Conservation (phyloP, 2,329 filamentous ascomycete genomes). For the Botrytis byssoidea region DNA sequence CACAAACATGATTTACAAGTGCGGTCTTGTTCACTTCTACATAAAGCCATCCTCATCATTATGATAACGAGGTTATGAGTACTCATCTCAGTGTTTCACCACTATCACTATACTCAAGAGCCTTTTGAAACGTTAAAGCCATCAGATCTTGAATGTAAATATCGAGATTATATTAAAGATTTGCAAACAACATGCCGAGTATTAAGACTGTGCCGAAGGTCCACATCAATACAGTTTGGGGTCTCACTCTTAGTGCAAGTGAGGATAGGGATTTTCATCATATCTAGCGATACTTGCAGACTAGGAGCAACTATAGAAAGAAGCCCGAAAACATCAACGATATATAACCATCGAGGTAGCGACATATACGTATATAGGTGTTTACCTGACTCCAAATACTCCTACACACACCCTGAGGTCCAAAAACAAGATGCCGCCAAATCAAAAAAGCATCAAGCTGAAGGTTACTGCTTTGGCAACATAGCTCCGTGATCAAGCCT, state of each 20-base stretch:
- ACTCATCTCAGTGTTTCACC: background rate
- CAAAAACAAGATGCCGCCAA: too few relatives aligned
- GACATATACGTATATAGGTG: background rate
- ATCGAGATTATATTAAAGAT: background rate
- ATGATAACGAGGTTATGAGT: background rate
- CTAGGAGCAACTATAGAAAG: background rate
- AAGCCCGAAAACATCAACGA: background rate
- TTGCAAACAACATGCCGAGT: background rate
- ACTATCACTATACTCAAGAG: background rate
- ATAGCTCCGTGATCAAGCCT: background rate
- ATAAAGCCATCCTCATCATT: background rate
- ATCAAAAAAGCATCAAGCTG: background rate
- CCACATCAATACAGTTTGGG: background rate
- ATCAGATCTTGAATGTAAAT: background rate
- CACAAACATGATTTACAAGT: background rate
- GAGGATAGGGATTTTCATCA: background rate
- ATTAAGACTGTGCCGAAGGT: background rate
- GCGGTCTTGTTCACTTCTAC: background rate
- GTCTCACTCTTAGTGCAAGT: background rate
- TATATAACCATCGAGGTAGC: background rate
- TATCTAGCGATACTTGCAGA: background rate
- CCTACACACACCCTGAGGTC: background rate
- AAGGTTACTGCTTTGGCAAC: background rate
- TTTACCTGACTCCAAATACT: background rate
- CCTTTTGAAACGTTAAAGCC: background rate